Evolutionary conservation across 2,329 filamentous ascomycete species (phyloP).

Genomic region (Aureobasidium sp.): DNA sequence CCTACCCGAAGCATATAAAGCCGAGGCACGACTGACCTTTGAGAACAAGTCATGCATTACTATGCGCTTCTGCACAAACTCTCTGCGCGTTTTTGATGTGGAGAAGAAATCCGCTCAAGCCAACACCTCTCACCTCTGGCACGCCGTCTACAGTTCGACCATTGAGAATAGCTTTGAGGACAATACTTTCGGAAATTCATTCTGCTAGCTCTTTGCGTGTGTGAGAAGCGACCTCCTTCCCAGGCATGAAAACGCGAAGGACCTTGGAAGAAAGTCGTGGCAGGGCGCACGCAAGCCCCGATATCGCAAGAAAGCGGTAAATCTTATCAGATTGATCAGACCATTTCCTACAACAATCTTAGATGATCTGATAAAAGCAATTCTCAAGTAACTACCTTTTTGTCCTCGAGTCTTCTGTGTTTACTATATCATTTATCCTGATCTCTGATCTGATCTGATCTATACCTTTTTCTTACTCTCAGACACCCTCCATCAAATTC

Average conservation of each 20-base stretch:
- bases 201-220: not conserved
- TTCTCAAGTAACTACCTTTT: not conserved
- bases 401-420: not conserved
- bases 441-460: not conserved
- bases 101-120: not conserved
- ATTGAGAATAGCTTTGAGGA: not conserved
- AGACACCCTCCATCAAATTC: not conserved
- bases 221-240: not conserved
- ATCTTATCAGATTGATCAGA: constrained; percentile 10
- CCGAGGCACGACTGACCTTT: not conserved
- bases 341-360: not conserved
- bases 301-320: not conserved
- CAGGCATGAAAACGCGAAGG: not conserved
- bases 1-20: not conserved
- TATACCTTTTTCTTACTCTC: not conserved
- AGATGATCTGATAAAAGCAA: not conserved
- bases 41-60: not conserved
- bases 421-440: not conserved
- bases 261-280: not conserved
- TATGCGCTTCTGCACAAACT: not conserved
- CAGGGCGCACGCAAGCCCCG: not conserved
- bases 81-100: not conserved
- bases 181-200: not conserved
- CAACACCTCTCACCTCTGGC: not conserved
- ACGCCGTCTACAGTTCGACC: not conserved